Base-by-base conservation (phyloP, 2,329 filamentous ascomycete species). In the Colletotrichum filicis region DNA sequence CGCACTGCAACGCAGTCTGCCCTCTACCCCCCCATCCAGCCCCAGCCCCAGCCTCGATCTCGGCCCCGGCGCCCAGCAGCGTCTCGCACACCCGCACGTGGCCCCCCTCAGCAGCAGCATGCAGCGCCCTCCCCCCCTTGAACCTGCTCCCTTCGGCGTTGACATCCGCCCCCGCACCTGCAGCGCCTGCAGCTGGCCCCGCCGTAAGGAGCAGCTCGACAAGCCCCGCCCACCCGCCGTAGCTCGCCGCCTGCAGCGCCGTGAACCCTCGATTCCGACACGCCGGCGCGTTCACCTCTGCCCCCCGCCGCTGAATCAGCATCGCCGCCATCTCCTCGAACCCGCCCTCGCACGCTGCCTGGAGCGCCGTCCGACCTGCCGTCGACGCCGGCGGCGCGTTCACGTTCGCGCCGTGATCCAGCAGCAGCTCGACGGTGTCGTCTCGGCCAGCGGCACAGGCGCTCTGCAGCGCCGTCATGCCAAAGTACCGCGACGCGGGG, bases 391-490 rank as follows among this genome's bases (percentile, higher is more conserved):
- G 59, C 9, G 74, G 73, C 62, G 79, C 77, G 63, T 84, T 79
- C 19, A 82, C 69, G 8, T 82, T 69, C n/a, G 82, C 82, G 9
- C 82, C 81, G 2, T 73, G 70, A 1, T 77, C 76, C 42, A 83
- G 70, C 2, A 84, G 78, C 24, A 71, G 64, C 30, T 68, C 60
- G 2, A 80, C 76, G 1, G 81, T 66, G 3, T 75, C 72, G 16
- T 70, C 6, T 68, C 80, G 73, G 0, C 80, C 80, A 2, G 75
- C 76, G 19, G 79, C 76, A 1, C 79, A 78, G 8, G 83, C 83
- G 73, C 75, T 79, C 80, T 77, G 87, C 78, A 81, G 83, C 74
- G 76, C 84, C 77, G 73, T 87, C 75, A 76, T 81, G 66, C 74
- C 83, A 58, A 78, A 78, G 68, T 82, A 83, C 78, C 73, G 82